These are phyloP conservation scores for Penicillium brevicompactum DNA, from an alignment of 2,329 filamentous ascomycete species.

Conservation along the genomic window DNA sequence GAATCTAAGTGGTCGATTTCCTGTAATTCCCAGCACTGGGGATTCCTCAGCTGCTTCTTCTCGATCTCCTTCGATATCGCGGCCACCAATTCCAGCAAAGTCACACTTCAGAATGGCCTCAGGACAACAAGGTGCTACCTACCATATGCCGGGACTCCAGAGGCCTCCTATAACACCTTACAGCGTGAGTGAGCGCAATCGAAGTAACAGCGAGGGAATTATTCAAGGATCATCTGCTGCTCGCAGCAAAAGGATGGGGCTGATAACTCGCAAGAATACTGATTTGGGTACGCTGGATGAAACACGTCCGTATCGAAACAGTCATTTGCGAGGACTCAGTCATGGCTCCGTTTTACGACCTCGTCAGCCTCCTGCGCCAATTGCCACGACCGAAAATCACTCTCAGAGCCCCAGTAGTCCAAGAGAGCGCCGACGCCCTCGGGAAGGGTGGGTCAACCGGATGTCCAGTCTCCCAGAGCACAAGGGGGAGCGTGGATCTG, in stretches of 20 bases:
- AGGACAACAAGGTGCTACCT: conserved; percentile 38
- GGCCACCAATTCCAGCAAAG: conserved; percentile 76
- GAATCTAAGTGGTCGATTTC: conserved; percentile 58
- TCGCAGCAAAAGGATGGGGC: conserved; percentile 62
- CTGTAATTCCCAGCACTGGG: conserved; percentile 53
- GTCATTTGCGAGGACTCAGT: conserved; percentile 60
- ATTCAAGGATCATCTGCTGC: conserved; percentile 49
- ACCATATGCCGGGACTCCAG: conserved; percentile 54
- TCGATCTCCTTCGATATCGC: conserved; percentile 66
- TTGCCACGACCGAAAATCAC: conserved; percentile 37
- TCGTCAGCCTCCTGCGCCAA: conserved; percentile 31
- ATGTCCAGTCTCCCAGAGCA: conserved; percentile 62
- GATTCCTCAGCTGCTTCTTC: conserved; percentile 67
- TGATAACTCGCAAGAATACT: conserved; percentile 59
- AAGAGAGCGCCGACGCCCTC: conserved; percentile 42
- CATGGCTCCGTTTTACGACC: conserved; percentile 55
- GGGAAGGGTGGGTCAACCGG: conserved; percentile 51
- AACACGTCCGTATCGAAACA: conserved; percentile 52
- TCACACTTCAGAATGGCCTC: conserved; percentile 72
- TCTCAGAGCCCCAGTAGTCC: conserved; percentile 50
- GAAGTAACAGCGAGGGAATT: conserved; percentile 65
- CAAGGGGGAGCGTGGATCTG: conserved; percentile 49
- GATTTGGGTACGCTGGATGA: conserved; percentile 58
- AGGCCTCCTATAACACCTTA: conserved; percentile 74
- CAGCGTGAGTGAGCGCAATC: conserved; percentile 60